Evolutionary conservation across 176 grass and related monocot species (phyloP).

Genomic region (Rhynchospora breviuscula): DNA sequence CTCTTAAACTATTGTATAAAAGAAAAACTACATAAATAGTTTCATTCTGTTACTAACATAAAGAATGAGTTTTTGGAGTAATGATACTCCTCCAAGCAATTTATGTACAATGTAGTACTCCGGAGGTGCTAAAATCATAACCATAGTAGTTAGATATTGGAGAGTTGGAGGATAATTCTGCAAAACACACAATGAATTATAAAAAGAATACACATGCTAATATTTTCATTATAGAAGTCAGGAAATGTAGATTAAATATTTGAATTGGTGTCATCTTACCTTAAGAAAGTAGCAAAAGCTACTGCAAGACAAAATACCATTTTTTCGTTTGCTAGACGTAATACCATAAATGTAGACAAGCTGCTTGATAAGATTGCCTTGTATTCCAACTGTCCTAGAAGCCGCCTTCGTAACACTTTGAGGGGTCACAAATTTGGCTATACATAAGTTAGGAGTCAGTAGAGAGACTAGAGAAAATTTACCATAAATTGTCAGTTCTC

Average conservation of each 20-base stretch:
- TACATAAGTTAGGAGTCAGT: background rate
- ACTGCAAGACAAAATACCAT: too few species aligned
- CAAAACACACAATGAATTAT: background rate
- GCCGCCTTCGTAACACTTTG: background rate
- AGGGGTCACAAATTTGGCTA: background rate
- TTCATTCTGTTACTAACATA: background rate
- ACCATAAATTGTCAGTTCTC: background rate
- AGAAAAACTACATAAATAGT: background rate
- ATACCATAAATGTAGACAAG: background rate
- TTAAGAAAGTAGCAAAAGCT: background rate
- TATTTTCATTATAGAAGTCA: background rate
- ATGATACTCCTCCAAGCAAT: background rate
- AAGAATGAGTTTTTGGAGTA: background rate
- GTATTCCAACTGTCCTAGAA: background rate
- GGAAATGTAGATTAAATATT: background rate
- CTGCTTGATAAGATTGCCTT: background rate
- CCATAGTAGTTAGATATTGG: background rate
- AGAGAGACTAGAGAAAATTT: background rate
- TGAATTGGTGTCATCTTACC: background rate
- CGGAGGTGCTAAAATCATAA: background rate
- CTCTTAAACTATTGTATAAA: background rate
- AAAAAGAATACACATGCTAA: background rate
- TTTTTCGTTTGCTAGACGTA: background rate
- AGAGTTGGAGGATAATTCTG: background rate
- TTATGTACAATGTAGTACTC: background rate